Evolutionary conservation across 257 asterid species (phyloP), one percentile per base, ranked within the genome.

Genomic region (Haberlea rhodopensis): DNA sequence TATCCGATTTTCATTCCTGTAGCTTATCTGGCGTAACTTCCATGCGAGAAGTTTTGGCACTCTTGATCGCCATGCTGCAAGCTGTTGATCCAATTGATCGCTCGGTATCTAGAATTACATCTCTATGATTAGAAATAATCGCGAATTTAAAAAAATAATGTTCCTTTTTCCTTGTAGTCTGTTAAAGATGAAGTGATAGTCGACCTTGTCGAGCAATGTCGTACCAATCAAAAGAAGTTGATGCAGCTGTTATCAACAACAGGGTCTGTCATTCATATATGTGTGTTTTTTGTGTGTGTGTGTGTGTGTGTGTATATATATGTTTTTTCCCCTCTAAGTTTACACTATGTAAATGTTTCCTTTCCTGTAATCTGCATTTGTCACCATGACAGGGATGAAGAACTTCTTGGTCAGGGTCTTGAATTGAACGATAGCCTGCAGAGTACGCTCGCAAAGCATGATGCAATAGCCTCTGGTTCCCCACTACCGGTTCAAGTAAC

Each of bases 171-270:
- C 37, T 62, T 69, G 29, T 76, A 91, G 96, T 81, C 90, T 70
- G 72, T 89, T 22, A 82, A 85, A 58, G 86, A 86, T 69, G 92
- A 89, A 76, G 86, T 89, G 67, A 86, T 89, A 43, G 73, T 79
- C 58, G 96, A 88, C 77, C 95, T 91, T 52, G 96, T 85, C 54
- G 90, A 86, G 71, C 94, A 75, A 69, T 87, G 96, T 46, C 89
- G 82, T 62, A 65, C 81, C 58, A 91, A 87, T 77, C 96, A 89
- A 71, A 91, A 75, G 85, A 91, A 88, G 78, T 65, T 89, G 81
- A 80, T 89, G 86, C 86, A 83, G 76, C 69, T 76, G 81, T 78
- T 91, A 79, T 75, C 87, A 18, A 76, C 90, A 8, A 80, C 84
- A 0, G 83, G 85, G 98, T 87, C 72, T 57, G 77, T 57, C 45